Base-by-base conservation (phyloP, 345 rosid species). In the Moricandia moricandioides region DNA sequence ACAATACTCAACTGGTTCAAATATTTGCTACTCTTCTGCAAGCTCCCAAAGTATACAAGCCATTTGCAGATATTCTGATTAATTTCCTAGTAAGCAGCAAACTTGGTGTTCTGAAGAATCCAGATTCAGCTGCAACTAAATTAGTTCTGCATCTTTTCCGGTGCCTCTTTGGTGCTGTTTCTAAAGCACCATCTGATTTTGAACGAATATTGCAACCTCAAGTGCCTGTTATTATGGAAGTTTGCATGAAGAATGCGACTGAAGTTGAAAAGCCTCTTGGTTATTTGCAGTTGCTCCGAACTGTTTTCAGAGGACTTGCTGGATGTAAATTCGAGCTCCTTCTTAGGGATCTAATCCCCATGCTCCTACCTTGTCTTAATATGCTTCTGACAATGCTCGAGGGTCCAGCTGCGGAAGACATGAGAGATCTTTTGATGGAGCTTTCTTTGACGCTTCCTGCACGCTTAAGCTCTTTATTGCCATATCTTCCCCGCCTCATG, bases 191-290 rank as follows among this genome's bases (percentile, higher is more conserved):
- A 66, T 58, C 97, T 71, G 99, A 95, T 75, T 92, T 90, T 86
- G 97, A 95, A 79, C 94, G 97, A 17, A 88, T 95, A 81, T 74
- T 95, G 86, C 99, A 89, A 83, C 98, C 94, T 79, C 97, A 92
- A 75, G 96, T 90, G 71, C 97, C 94, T 72, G 83, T 88, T 81
- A 89, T 95, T 52, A 89, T 92, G 93, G 99, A 95, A 73, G 87
- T 85, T 71, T 92, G 98, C 86, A 88, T 90, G 88, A 95, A 89
- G 85, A 95, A 85, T 87, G 90, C 92, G 18, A 87, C 94, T 52
- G 98, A 92, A 86, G 86, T 92, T 72, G 99, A 95, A 82, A 92
- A 85, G 72, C 97, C 99, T 71, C 90, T 87, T 51, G 97, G 92
- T 62, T 95, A 88, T 79, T 81, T 95, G 89, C 96, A 90, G 81